Evolutionary conservation across 2,329 filamentous ascomycete species (phyloP), one percentile per base, ranked within the genome.

Genomic region (Lasiodiplodia hormozganensis): DNA sequence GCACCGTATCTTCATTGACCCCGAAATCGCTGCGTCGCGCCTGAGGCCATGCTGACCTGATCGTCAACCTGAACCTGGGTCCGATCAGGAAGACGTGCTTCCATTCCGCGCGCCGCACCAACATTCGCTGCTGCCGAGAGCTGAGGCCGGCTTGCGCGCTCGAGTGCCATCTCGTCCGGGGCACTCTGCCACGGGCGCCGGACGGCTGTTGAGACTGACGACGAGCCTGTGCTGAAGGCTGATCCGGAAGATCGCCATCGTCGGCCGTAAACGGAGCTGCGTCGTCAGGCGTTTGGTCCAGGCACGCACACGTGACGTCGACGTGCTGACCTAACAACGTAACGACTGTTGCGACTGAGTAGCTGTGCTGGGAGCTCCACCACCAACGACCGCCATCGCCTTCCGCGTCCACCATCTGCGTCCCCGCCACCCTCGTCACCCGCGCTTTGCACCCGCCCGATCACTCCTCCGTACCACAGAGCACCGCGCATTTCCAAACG

Each of bases 171-270:
- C 36, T 14, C 23, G 38, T 16, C 38, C 23, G n/a, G 36, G 56
- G 10, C 18, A 38, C 21, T 11, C 40, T n/a, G 56, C n/a, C 38
- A 28, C 36, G 56, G 56, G 12, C 56, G 14, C 43, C 47, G 12
- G 40, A 51, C 58, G 58, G 58, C 40, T 31, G 43, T 47, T 51
- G 58, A 51, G 43, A 51, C 58, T 51, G 58, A 12, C 43, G 16
- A 62, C 18, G 58, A 62, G 58, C 58, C 58, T 62, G 58, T 62
- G 58, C 40, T 51, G 58, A 62, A 16, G 25, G 58, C 40, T 62
- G 58, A 49, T 60, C 56, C 40, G 58, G 58, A 62, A 51, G 58
- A 62, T 62, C 58, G 43, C 58, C 56, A 60, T 60, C 38, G 23
- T 36, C 40, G 36, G 31, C 36, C 56, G 56, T 47, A 28, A 53